These are phyloP conservation scores for Mortierella sp. DNA, from an alignment of 371 early-diverging fungal species.

Conservation along the genomic window DNA sequence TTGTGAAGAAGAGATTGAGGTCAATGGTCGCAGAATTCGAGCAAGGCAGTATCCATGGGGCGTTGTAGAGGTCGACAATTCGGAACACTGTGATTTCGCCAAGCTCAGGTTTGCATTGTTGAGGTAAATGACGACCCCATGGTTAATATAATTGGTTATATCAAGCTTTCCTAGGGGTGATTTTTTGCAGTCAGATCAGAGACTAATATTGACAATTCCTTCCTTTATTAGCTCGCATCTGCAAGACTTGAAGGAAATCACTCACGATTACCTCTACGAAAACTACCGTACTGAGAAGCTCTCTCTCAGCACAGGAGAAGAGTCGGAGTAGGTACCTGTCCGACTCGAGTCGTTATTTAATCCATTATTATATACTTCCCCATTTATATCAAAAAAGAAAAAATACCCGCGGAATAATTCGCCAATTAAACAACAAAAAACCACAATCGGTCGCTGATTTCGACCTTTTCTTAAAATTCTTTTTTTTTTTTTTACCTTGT, in stretches of 20 bases:
- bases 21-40: slow-evolving; percentile 85
- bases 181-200: not conserved
- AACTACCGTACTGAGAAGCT: slow-evolving; percentile 97
- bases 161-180: too few relatives aligned
- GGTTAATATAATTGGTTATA: too few relatives aligned
- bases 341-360: slow-evolving; percentile 1
- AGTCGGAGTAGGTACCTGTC: slow-evolving; percentile 60
- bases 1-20: slow-evolving; percentile 90
- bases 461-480: not conserved
- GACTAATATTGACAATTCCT: not conserved
- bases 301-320: slow-evolving; percentile 67
- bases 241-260: slow-evolving; percentile 95
- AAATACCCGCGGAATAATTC: not conserved
- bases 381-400: not conserved
- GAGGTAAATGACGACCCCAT: slow-evolving; percentile 58
- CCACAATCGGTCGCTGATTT: not conserved
- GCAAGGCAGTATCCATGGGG: slow-evolving; percentile 99
- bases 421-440: not conserved
- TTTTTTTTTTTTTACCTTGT: not conserved
- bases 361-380: not conserved
- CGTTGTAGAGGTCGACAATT: slow-evolving; percentile 93
- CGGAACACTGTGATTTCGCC: slow-evolving; percentile 97
- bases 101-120: slow-evolving; percentile 93
- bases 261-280: slow-evolving; percentile 95
- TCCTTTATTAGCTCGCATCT: slow-evolving; percentile 79